Base-by-base conservation (phyloP, 768 basidiomycete species). In the Naganishia kalamii region DNA sequence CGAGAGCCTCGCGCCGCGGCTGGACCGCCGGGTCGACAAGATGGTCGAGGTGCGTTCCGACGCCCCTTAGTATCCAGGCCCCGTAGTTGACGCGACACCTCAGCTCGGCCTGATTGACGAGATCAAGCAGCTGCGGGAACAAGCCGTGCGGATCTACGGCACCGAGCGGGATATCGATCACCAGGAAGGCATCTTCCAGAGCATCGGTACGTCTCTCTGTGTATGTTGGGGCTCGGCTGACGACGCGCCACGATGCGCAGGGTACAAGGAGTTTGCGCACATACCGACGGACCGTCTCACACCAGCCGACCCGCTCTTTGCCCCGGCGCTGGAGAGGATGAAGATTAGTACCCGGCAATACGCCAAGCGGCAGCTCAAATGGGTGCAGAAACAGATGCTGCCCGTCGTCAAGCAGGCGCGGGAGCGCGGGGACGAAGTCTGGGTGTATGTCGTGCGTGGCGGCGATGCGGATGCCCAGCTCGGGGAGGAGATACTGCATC, bases 191-290 rank as follows among this genome's bases (percentile, higher is more conserved):
- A 88, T 98, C 63, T 97, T 89, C 77, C 96, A 99, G 75, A 85
- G 90, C 0, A 99, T 99, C 66, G 94, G 51, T 35, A 35, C 3
- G 51, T 52, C 30, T 30, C 50, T 10, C 50, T n/a, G 29, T 25
- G 7, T 13, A 13, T 33, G 15, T 29, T 32, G 11, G 10, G 7
- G 50, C 21, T 11, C 29, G 4, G 47, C 47, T 49, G 47, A 51
- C 30, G 29, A 7, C 13, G 13, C 33, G 93, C 41, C 35, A 13
- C 70, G 97, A 94, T 40, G 43, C 19, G 17, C 50, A 52, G 51
- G 96, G 5, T 98, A 89, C 80, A 91, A 87, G 75, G 94, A 97
- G 78, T 97, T 99, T 72, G 81, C 85, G 73, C 81, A 25, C 87
- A 88, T 77, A 79, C 91, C 29, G 10, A 66, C 69, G 19, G 1